A percentile compares a stretch with the other conserved stretches of the same genome.
These are phyloP conservation scores for Cercospora sp. DNA, from an alignment of 2,329 filamentous ascomycete species.

Conservation along the genomic window DNA sequence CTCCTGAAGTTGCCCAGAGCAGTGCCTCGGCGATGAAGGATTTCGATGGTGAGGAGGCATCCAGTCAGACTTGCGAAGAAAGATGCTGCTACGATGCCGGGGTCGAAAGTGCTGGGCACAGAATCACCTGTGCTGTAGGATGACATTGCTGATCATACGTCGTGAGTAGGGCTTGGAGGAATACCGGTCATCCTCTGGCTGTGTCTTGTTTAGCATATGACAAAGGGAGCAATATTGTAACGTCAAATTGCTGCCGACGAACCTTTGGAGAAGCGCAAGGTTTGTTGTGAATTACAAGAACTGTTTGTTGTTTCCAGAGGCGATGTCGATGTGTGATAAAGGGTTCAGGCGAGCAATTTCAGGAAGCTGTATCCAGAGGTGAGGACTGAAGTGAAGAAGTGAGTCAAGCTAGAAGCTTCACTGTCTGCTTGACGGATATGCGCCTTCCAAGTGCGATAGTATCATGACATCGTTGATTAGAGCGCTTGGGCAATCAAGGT, in stretches of 20 bases:
- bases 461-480: neutral
- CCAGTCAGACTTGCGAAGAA: slow-evolving; percentile 73
- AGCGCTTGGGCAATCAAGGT: neutral
- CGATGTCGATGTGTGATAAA: neutral
- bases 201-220: neutral
- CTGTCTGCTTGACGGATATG: neutral
- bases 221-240: neutral
- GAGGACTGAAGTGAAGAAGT: neutral
- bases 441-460: neutral
- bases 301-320: neutral
- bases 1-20: slow-evolving; percentile 36
- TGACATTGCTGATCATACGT: slow-evolving; percentile 10
- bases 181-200: neutral
- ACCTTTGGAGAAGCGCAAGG: neutral
- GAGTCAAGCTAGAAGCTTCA: neutral
- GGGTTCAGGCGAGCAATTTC: neutral
- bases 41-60: slow-evolving; percentile 74
- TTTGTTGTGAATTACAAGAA: neutral
- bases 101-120: slow-evolving; percentile 46
- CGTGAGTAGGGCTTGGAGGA: neutral
- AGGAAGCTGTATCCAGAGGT: neutral
- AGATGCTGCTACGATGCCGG: slow-evolving; percentile 67
- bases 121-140: slow-evolving; percentile 12
- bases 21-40: slow-evolving; percentile 64
- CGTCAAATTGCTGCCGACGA: neutral